Base-by-base conservation (phyloP, 805 yeast species). In the Starmerella ratchasimensis region DNA sequence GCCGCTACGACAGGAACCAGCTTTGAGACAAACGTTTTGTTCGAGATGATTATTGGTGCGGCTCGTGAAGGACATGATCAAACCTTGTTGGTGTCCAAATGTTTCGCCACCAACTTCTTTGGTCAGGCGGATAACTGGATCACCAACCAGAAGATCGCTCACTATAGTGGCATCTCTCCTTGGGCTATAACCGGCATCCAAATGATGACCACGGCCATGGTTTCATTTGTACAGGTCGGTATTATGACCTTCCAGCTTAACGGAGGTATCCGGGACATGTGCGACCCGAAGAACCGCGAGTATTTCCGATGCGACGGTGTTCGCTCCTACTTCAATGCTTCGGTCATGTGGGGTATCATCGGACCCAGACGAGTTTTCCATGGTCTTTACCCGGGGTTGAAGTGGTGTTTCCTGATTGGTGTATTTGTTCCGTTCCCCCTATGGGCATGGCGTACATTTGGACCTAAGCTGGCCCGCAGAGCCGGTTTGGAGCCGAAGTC, bases 331-430 rank as follows among this genome's bases (percentile, higher is more conserved):
- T 72, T 68, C 47, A 67, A 65, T 41, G 62, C 76, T 8, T 67
- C 73, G 3, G 49, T 54, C 19, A 34, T 49, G 19, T 54, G 58
- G 58, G 70, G 71, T 43, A 63, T 63, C 14, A 56, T 66, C 44
- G 70, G 70, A 0, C 72, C 72, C 1, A 57, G 59, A 14, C 51
- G 59, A 4, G 49, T 57, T 15, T 58, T 60, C 38, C 60, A 65
- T 38, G 71, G 71, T 0, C 50, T 75, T 5, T 76, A 76, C 50
- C 81, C 82, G 2, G 59, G 66, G 5, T 57, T 76, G 45, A 69
- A 70, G 52, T 76, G 72, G 68, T 68, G 77, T 44, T 77, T 76
- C 62, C 57, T 76, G 25, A 60, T 74, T 39, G 82, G 82, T 8
- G 55, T 54, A 0, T 31, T 64, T 52, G 42, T 39, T 26, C 47